phyloP scores from a whole-genome alignment of 768 basidiomycete species.

The Trametes cingulata region DNA sequence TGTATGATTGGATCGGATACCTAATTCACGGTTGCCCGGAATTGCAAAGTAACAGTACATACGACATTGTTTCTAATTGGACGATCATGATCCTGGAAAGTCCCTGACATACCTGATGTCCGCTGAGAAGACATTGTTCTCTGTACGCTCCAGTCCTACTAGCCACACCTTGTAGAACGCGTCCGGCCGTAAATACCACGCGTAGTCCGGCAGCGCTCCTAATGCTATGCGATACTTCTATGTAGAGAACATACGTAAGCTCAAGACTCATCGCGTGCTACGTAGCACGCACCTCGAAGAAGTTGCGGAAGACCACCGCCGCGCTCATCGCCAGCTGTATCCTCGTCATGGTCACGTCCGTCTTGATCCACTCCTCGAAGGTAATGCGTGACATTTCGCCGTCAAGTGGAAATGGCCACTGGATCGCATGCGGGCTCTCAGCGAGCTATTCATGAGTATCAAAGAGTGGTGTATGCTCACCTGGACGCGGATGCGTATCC shows the following conservation, averaged over 20 bases:
- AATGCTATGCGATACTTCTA: conserved; percentile 1
- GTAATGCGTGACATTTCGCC: background rate
- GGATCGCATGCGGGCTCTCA: background rate
- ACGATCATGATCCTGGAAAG: background rate
- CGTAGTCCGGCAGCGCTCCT: background rate
- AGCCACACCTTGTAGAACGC: conserved; percentile 16
- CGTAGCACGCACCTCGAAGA: conserved; percentile 8
- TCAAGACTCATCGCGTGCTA: background rate
- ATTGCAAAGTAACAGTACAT: too few species aligned
- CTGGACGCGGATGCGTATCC: conserved; percentile 5
- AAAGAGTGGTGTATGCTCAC: background rate
- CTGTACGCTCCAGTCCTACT: conserved; percentile 9
- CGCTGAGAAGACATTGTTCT: conserved; percentile 9
- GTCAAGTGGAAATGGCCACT: conserved; percentile 13
- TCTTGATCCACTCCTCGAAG: conserved; percentile 11
- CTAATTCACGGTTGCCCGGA: too few species aligned
- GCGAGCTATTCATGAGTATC: background rate
- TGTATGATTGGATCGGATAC: too few species aligned
- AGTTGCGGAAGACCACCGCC: conserved; percentile 6
- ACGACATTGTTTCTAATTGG: too few species aligned
- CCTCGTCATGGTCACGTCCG: background rate
- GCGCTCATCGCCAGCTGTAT: conserved; percentile 10
- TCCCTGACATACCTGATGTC: conserved; percentile 15
- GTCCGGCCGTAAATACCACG: conserved; percentile 10
- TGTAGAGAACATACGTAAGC: background rate